Base-by-base conservation (phyloP, 2,329 filamentous ascomycete species). In the Alternaria ethzedia region DNA sequence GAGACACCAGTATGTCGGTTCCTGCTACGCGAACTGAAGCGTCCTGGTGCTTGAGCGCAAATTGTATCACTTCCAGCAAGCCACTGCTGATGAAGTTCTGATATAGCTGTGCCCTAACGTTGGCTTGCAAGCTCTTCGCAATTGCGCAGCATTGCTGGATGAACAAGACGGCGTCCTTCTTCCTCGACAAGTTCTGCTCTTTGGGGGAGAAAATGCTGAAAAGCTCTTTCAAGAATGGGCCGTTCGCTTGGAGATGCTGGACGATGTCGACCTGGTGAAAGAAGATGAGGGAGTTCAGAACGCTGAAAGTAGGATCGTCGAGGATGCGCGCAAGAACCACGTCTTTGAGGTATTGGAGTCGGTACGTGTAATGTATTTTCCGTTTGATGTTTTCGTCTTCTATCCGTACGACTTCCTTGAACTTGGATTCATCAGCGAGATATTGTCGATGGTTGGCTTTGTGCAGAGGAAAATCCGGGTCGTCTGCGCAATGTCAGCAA, bases 231-330 rank as follows among this genome's bases (percentile, higher is more conserved):
- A 98, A 83, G 74, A 97, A 97, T 2, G 82, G 82, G 1, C 84
- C 84, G 73, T 97, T 97, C 25, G 86, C 86, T 79, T 97, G 94
- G n/a, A 99, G 86, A 80, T 98, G 93, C 75, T 95, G 92, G 54
- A 99, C 91, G 76, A 99, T 97, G 76, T 98, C 96, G 72, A 98
- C 94, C 82, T 99, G 96, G 82, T 98, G 96, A 86, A 97, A 99
- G 83, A 97, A 99, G 70, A 99, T 99, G 72, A 98, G 87, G 54
- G 94, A 97, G 82, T 98, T 99, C 68, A 99, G 89, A 25, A 98
- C 94, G 23, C 93, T 97, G 80, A 98, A 99, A 20, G 96, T 99
- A 54, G 95, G 95, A 79, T 99, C 96, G 81, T 99, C 96, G 65
- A 99, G 86, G 67, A 99, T 98, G 66, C 96, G 89, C 28, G 96